Base-by-base conservation (phyloP, 805 yeast species). In the Barnettozyma sucrosica region DNA sequence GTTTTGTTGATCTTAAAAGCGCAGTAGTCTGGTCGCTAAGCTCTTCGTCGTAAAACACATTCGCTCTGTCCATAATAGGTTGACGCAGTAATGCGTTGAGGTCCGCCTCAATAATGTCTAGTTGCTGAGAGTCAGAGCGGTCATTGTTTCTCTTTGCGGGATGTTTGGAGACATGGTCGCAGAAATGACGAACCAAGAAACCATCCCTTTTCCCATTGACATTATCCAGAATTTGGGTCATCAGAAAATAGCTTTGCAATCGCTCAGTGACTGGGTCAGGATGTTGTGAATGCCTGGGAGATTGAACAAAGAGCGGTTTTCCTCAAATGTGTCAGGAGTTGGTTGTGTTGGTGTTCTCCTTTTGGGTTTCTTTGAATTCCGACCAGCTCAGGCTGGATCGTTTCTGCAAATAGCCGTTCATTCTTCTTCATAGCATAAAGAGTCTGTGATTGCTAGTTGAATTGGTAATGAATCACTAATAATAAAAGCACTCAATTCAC, bases 1-100 rank as follows among this genome's bases (percentile, higher is more conserved):
- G 85, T 46, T 74, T 68, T 1, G 57, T 48, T 2, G 60, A 55
- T 10, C 55, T 46, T 2, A 60, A 38, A 6, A 51, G 24, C 0
- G 57, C 56, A 3, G 47, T 41, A 0, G 51, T 44, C 20, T 48
- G 48, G n/a, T 49, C 51, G 8, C 41, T 41, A 4, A 20, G 11
- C 4, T 45, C 41, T 16, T 49, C 48, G 21, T 53, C 49, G 36
- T 57, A 59, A 28, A 59, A 53, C 4, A 16, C 14, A 2, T 42
- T 10, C 1, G 59, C 55, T 13, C 57, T 44, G 5, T 51, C 52
- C 25, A 44, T 43, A 4, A 50, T 40, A 1, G 60, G 55, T 18
- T 43, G 44, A 4, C 49, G 34, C 3, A 58, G 26, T 4, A 57
- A n/a, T 1, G 52, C 33, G 2, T 44, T 45, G n/a, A 59, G 41